Conservation (phyloP, 2,329 filamentous ascomycete genomes). For the Pseudocercospora eumusae region DNA sequence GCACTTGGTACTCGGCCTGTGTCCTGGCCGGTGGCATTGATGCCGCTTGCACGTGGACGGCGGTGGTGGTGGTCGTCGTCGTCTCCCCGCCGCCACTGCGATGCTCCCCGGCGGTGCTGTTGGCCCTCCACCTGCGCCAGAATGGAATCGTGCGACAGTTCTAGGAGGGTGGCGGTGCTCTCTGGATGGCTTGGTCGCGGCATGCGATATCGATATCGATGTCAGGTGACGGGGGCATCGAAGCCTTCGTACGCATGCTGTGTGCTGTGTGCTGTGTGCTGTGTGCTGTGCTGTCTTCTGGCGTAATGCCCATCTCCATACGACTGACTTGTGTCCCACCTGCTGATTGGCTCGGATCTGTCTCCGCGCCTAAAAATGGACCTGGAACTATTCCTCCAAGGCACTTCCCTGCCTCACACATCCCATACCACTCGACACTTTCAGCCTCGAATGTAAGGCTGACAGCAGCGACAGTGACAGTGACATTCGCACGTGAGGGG, state of each 20-base stretch:
- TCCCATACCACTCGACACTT: background rate
- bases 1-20: conserved; percentile 40
- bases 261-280: too few species aligned
- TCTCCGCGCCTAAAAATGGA: background rate
- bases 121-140: background rate
- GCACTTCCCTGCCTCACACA: background rate
- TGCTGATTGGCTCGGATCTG: background rate
- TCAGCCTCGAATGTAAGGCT: too few species aligned
- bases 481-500: too few species aligned
- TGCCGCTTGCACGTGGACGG: background rate
- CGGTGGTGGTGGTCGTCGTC: background rate
- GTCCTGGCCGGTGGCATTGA: conserved; percentile 34
- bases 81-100: conserved; percentile 1
- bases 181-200: too few species aligned
- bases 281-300: background rate
- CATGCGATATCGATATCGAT: conserved; percentile 12
- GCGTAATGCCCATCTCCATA: conserved; percentile 9
- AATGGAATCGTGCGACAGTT: conserved; percentile 6
- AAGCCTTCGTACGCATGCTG: background rate
- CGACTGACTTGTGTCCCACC: background rate
- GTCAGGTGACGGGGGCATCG: conserved; percentile 12
- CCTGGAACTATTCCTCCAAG: too few species aligned
- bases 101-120: background rate
- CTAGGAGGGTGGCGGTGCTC: too few species aligned
- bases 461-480: too few species aligned